Evolutionary conservation across 371 early-diverging fungal genomes (phyloP).

Genomic region (Blakeslea trispora): DNA sequence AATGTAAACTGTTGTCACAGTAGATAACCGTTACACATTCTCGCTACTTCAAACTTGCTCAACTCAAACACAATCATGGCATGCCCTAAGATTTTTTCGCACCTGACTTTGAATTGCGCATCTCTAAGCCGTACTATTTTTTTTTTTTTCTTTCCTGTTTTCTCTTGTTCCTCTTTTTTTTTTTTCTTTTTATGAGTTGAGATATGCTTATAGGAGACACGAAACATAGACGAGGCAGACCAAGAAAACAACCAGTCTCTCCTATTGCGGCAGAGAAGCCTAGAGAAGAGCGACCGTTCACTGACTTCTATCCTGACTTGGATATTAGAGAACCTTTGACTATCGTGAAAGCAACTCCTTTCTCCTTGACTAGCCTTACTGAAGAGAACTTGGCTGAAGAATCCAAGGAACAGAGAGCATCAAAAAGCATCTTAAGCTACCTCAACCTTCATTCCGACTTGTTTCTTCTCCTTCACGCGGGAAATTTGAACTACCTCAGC

Average conservation of each 20-base stretch:
- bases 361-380: not conserved
- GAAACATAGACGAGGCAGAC: conserved; percentile 18
- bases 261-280: conserved; percentile 43
- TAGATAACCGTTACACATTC: no score
- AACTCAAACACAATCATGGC: not conserved
- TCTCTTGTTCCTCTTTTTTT: not conserved
- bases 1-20: no score
- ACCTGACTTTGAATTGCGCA: not conserved
- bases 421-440: not conserved
- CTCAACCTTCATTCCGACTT: not conserved
- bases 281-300: conserved; percentile 82
- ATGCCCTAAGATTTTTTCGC: not conserved
- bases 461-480: no score
- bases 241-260: conserved; percentile 9
- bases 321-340: conserved; percentile 54
- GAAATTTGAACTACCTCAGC: conserved; percentile 49
- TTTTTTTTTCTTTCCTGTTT: conserved; percentile 1
- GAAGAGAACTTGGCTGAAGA: not conserved
- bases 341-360: conserved; percentile 29
- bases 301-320: conserved; percentile 83
- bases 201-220: not conserved
- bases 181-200: conserved; percentile 1
- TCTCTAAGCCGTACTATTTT: not conserved
- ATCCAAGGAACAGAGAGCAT: not conserved
- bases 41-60: no score